Conservation (phyloP, 2,329 filamentous ascomycete genomes). For the Ilyonectria destructans region DNA sequence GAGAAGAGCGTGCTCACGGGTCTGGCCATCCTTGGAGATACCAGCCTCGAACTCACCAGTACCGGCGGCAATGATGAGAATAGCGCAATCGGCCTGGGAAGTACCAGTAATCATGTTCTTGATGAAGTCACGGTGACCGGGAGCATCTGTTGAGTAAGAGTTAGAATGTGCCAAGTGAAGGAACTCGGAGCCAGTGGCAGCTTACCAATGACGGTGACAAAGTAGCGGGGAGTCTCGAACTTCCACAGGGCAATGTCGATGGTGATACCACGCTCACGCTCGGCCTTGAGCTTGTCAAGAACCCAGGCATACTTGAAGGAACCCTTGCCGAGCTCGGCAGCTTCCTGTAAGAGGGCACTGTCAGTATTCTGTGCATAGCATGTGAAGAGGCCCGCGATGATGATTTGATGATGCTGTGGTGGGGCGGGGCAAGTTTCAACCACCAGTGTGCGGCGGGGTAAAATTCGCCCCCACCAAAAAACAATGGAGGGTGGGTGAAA, state of each 20-base stretch:
- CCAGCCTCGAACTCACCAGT: slow-evolving; percentile 99
- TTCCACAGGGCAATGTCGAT: slow-evolving; percentile 99
- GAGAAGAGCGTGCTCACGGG: slow-evolving; percentile 99
- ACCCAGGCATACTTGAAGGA: slow-evolving; percentile 99
- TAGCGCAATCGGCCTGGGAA: slow-evolving; percentile 99
- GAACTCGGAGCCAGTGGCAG: slow-evolving; percentile 37
- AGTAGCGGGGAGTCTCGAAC: slow-evolving; percentile 99
- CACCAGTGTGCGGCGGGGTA: slow-evolving; percentile 43
- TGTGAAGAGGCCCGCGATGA: slow-evolving; percentile 29
- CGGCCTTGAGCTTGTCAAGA: slow-evolving; percentile 99
- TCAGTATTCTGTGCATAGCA: slow-evolving; percentile 37
- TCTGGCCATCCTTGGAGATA: slow-evolving; percentile 99
- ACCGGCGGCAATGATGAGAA: slow-evolving; percentile 99
- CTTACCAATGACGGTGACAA: slow-evolving; percentile 96
- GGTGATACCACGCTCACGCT: slow-evolving; percentile 99
- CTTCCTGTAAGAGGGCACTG: slow-evolving; percentile 78
- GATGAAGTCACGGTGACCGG: slow-evolving; percentile 99
- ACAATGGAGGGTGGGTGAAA: slow-evolving; percentile 34
- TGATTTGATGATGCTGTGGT: slow-evolving; percentile 32
- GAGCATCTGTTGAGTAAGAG: slow-evolving; percentile 80
- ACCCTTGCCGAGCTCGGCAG: slow-evolving; percentile 99
- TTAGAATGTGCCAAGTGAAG: slow-evolving; percentile 22
- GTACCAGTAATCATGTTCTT: slow-evolving; percentile 99
- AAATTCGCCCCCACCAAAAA: slow-evolving; percentile 36
- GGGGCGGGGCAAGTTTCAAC: slow-evolving; percentile 26